Evolutionary conservation across 1,284 basidiomycete species (phyloP).

Genomic region (Trametes sp.): DNA sequence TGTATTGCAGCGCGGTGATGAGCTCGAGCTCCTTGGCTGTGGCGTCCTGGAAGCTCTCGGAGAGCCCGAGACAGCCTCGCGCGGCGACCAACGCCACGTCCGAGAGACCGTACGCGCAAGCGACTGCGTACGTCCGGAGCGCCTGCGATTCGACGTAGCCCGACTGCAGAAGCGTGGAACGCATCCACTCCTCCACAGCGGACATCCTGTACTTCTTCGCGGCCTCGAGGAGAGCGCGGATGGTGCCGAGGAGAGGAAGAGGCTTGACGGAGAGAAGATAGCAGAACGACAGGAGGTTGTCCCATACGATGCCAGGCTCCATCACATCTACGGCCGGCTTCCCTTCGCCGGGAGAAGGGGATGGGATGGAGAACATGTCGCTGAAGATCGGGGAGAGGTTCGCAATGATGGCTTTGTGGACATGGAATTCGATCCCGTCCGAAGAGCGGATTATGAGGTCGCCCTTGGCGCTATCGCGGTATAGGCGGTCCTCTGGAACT

Average conservation of each 20-base stretch:
- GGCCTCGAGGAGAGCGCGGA: slow-evolving; percentile 38
- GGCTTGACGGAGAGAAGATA: slow-evolving; percentile 9
- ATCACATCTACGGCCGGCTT: not conserved
- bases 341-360: not conserved
- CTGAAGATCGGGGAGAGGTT: slow-evolving; percentile 38
- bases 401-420: slow-evolving; percentile 21
- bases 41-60: not conserved
- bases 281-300: not conserved
- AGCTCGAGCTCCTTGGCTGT: slow-evolving; percentile 4
- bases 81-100: slow-evolving; percentile 18
- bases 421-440: slow-evolving; percentile 26
- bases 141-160: not conserved
- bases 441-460: slow-evolving; percentile 42
- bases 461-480: not conserved
- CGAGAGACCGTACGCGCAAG: slow-evolving; percentile 9
- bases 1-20: slow-evolving; percentile 8
- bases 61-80: slow-evolving; percentile 1
- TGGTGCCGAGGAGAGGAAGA: slow-evolving; percentile 19
- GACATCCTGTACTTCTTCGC: slow-evolving; percentile 48
- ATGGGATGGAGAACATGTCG: slow-evolving; percentile 25
- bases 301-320: slow-evolving; percentile 4
- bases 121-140: not conserved
- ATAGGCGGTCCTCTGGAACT: no score
- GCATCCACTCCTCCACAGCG: not conserved
- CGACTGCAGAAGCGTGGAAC: slow-evolving; percentile 23